Base-by-base conservation (phyloP, 768 basidiomycete species). In the Hericium erinaceus region DNA sequence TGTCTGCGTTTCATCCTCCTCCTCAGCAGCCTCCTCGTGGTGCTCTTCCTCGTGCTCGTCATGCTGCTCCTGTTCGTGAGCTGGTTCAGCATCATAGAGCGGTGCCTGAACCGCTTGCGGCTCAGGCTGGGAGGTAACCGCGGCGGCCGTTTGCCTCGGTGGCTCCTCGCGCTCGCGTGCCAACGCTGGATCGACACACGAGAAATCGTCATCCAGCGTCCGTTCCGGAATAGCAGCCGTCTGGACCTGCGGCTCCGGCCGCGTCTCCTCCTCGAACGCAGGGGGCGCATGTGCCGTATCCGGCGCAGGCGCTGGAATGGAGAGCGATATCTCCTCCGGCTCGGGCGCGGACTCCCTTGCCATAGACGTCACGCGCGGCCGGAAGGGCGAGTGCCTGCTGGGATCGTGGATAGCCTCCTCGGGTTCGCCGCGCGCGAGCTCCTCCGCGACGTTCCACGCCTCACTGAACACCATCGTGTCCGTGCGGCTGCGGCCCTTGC, bases 391-490 rank as follows among this genome's bases (percentile, higher is more conserved):
- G 18, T 46, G 13, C 52, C 24, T 16, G 28, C 52, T 53, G 28
- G 28, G 28, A 8, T 33, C 28, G 28, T 33, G 28, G 28, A 33
- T 33, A 15, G 16, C 16, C 3, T 39, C 52, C 28, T 64, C 66
- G 39, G 58, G 54, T 5, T 33, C 28, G 28, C 28, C 28, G 55
- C 64, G 67, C 48, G 72, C 66, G 11, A 75, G 57, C 56, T 78
- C 77, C 51, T 77, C 77, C 10, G 66, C 67, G 51, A 75, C 59
- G 53, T 53, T 71, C 40, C 62, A 71, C 0, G 65, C 73, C 58
- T 80, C 77, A 64, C 78, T 81, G 61, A 81, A 78, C 20, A 89
- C 79, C 87, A 89, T 89, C 2, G 87, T 89, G 61, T 87, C 86
- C 9, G 87, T 88, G 60, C 86, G 73, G 59, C 68, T 78, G 37